A percentile compares a stretch with the other conserved stretches of the same genome.
phyloP scores from a whole-genome alignment of 2,329 filamentous ascomycete genomes.

The Aspergillus sergii region DNA sequence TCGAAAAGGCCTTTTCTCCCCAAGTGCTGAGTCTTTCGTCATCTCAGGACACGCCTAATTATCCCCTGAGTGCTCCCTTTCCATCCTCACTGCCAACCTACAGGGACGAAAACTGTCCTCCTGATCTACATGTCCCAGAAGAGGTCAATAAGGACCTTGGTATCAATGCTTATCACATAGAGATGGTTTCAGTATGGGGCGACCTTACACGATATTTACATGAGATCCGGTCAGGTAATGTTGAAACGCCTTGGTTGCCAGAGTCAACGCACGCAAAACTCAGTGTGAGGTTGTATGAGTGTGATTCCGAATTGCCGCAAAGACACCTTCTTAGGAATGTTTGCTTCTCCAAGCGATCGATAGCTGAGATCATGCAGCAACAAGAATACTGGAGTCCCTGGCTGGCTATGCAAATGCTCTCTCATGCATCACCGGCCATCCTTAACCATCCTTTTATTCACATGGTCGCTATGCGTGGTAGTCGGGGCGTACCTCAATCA shows the following conservation, averaged over 20 bases:
- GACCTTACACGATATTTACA: conserved; percentile 5
- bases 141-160: conserved; percentile 3
- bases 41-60: not conserved
- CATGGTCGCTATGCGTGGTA: not conserved
- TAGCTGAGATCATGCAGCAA: not conserved
- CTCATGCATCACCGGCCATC: conserved; percentile 5
- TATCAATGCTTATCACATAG: conserved; percentile 5
- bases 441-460: conserved; percentile 13
- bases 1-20: conserved; percentile 9
- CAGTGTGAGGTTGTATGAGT: not conserved
- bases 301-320: conserved; percentile 5
- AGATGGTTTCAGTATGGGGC: conserved; percentile 8
- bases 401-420: conserved; percentile 7
- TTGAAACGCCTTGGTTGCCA: conserved; percentile 11
- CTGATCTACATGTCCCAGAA: not conserved
- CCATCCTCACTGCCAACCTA: not conserved
- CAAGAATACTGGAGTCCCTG: conserved; percentile 10
- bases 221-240: not conserved
- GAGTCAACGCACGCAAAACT: conserved; percentile 7
- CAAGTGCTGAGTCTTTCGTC: not conserved
- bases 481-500: not conserved
- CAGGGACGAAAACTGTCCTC: not conserved
- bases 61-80: conserved; percentile 7
- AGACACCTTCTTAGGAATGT: conserved; percentile 10
- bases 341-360: not conserved